Evolutionary conservation across 2,329 filamentous ascomycete genomes (phyloP), one percentile per base, ranked within the genome.

Genomic region (Aspergillus sp.): DNA sequence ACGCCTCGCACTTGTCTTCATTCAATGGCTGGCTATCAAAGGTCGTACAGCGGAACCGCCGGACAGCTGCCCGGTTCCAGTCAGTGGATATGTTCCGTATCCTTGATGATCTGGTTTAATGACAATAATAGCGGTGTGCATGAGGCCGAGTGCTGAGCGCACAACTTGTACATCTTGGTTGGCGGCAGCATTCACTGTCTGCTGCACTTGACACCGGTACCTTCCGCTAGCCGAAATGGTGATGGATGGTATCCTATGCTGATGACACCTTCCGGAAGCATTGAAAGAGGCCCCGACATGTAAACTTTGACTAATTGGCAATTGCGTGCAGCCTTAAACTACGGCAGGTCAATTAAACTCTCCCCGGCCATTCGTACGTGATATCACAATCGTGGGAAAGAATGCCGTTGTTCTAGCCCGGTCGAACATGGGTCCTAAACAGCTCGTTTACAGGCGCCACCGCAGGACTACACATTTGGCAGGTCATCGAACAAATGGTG

Each of bases 121-220:
- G 25, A 36, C n/a, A 13, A 36, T 19, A 55, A 41, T 50, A 53
- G 62, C 62, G 62, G 62, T 64, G 62, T 64, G 57, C 53, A 55
- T 45, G 49, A 55, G 50, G 52, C 62, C 55, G 61, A 61, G 23
- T 57, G 32, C n/a, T 53, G 55, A 61, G 49, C 41, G 49, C 45
- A 43, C 19, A 45, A 57, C 49, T 56, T 39, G 53, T 45, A 50
- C 28, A 39, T 28, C 45, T 60, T 59, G 41, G 41, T 50, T 47
- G 43, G 36, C 30, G 25, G 57, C 50, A 32, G 17, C 48, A 30
- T 54, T 59, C 36, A 41, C 43, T 28, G 21, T 23, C 38, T 8
- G 13, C 28, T 10, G 21, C 52, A 45, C 15, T 38, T 45, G 17
- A 32, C 50, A n/a, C 15, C 30, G 9, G 17, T 38, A n/a, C 15